These are phyloP conservation scores for Sarcomyxa edulis DNA, from an alignment of 768 basidiomycete genomes.

Conservation along the genomic window DNA sequence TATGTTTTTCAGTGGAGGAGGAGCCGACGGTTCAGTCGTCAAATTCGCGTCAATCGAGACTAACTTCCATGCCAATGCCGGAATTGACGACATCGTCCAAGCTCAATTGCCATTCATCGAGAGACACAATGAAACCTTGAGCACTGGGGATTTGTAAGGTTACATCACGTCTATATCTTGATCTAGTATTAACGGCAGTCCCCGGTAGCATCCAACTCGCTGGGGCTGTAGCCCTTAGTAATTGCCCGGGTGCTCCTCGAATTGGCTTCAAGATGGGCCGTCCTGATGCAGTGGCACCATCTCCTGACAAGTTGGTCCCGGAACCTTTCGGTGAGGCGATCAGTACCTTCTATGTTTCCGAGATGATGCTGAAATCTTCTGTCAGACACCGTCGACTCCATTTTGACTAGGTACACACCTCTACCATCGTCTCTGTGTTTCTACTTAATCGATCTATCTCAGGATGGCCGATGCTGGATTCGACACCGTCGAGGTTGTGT, in stretches of 20 bases:
- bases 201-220: slow-evolving; percentile 38
- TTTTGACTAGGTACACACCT: slow-evolving; percentile 9
- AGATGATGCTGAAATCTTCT: too few species aligned
- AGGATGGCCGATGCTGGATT: slow-evolving; percentile 32
- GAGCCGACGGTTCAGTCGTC: slow-evolving; percentile 48
- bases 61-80: slow-evolving; percentile 35
- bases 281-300: slow-evolving; percentile 23
- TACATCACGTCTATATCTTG: neutral
- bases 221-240: slow-evolving; percentile 34
- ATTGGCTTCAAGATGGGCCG: slow-evolving; percentile 35
- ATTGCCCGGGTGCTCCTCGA: slow-evolving; percentile 40
- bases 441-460: too few species aligned
- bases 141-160: slow-evolving; percentile 42
- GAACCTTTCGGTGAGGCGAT: slow-evolving; percentile 23
- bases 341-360: too few species aligned
- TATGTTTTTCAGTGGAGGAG: slow-evolving; percentile 28
- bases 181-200: neutral
- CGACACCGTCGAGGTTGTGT: slow-evolving; percentile 28
- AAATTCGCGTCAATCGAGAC: slow-evolving; percentile 37
- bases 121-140: slow-evolving; percentile 28
- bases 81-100: slow-evolving; percentile 36
- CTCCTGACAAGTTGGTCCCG: slow-evolving; percentile 24
- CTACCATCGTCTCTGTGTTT: too few species aligned
- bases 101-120: slow-evolving; percentile 26
- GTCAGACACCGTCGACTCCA: slow-evolving; percentile 1